phyloP scores from a whole-genome alignment of 805 yeast genomes.

The Barnettozyma populi region DNA sequence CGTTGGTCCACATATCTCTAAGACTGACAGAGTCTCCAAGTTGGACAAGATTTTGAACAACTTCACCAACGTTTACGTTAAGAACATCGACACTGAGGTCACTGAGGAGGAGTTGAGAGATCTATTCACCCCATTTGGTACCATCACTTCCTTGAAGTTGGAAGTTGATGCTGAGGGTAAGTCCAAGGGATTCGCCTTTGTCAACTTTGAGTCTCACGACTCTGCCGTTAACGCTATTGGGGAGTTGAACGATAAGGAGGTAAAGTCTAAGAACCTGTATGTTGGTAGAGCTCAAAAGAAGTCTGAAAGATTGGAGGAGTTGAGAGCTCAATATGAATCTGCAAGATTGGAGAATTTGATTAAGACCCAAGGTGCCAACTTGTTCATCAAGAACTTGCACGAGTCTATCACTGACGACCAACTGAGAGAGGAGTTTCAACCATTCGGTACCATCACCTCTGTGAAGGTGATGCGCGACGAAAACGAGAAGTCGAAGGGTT shows the following conservation, averaged over 20 bases:
- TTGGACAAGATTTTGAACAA: constrained; percentile 84
- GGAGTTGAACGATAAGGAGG: constrained; percentile 80
- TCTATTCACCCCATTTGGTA: constrained; percentile 69
- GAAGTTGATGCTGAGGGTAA: constrained; percentile 82
- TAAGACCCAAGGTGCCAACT: constrained; percentile 96
- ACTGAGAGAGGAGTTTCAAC: constrained; percentile 86
- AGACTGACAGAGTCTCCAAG: constrained; percentile 91
- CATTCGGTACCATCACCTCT: constrained; percentile 91
- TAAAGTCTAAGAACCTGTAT: constrained; percentile 78
- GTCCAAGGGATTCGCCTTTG: constrained; percentile 93
- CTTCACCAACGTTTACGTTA: constrained; percentile 94
- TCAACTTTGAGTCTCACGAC: constrained; percentile 84
- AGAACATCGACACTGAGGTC: constrained; percentile 75
- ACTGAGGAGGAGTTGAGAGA: constrained; percentile 65
- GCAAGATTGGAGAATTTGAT: constrained; percentile 85
- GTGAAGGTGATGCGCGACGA: constrained; percentile 96
- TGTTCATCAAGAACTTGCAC: constrained; percentile 94
- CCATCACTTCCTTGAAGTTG: constrained; percentile 73
- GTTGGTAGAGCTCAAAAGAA: constrained; percentile 99
- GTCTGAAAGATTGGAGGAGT: constrained; percentile 94
- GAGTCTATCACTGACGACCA: constrained; percentile 88
- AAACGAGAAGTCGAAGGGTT: constrained; percentile 92
- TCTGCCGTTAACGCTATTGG: constrained; percentile 90
- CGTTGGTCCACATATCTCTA: constrained; percentile 91
- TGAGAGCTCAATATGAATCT: constrained; percentile 90